These are phyloP conservation scores for Alternaria sp. DNA, from an alignment of 2,329 filamentous ascomycete species.

Conservation along the genomic window DNA sequence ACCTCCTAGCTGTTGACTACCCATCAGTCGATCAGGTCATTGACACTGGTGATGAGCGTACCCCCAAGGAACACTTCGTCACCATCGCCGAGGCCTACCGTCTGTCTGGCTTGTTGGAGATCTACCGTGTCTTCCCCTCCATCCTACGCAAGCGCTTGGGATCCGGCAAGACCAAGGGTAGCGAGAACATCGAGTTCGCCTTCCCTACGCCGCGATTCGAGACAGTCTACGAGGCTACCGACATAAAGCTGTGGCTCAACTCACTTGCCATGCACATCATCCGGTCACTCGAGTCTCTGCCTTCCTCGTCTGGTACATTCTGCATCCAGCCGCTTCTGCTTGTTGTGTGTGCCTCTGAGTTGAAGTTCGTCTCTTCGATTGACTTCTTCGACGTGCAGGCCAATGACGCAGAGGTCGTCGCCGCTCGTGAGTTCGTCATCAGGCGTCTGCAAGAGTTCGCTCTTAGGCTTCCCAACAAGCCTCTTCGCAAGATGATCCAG, in stretches of 20 bases:
- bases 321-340: slow-evolving; percentile 62
- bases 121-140: slow-evolving; percentile 62
- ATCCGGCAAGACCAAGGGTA: slow-evolving; percentile 29
- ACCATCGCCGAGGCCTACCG: slow-evolving; percentile 61
- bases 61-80: slow-evolving; percentile 60
- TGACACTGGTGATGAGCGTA: slow-evolving; percentile 60
- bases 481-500: slow-evolving; percentile 57
- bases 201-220: slow-evolving; percentile 44
- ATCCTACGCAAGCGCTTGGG: slow-evolving; percentile 54
- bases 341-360: slow-evolving; percentile 58
- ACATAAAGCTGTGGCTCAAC: slow-evolving; percentile 55
- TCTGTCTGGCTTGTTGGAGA: slow-evolving; percentile 59
- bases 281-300: slow-evolving; percentile 56
- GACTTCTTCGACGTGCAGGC: slow-evolving; percentile 48
- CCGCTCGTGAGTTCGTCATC: slow-evolving; percentile 57
- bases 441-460: slow-evolving; percentile 55
- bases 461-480: slow-evolving; percentile 59
- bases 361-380: slow-evolving; percentile 52
- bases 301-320: slow-evolving; percentile 60
- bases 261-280: slow-evolving; percentile 60
- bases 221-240: slow-evolving; percentile 40
- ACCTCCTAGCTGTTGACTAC: slow-evolving; percentile 55
- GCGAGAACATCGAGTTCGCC: slow-evolving; percentile 34
- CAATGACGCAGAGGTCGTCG: slow-evolving; percentile 53
- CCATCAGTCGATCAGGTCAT: slow-evolving; percentile 56